These are phyloP conservation scores for Pseudocercospora macadamiae DNA, from an alignment of 2,329 filamentous ascomycete species.

Conservation along the genomic window DNA sequence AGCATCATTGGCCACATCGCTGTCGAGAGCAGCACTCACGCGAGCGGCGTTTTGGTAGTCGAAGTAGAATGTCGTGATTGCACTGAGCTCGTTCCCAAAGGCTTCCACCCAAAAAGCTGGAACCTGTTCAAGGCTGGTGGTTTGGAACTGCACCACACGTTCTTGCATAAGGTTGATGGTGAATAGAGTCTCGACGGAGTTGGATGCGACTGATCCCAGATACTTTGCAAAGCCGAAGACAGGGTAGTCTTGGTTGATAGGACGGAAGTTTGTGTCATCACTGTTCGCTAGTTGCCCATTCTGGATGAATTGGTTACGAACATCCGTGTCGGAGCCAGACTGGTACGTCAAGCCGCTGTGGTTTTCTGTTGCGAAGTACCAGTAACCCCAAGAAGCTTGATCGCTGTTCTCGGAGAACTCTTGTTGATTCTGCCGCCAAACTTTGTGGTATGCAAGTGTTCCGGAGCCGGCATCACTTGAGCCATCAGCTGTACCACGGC, in stretches of 20 bases:
- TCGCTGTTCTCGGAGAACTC: slow-evolving; percentile 53
- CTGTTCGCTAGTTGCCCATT: slow-evolving; percentile 50
- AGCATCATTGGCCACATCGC: slow-evolving; percentile 49
- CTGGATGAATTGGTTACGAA: slow-evolving; percentile 51
- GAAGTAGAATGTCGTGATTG: slow-evolving; percentile 55
- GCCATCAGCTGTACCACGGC: slow-evolving; percentile 48
- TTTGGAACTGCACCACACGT: slow-evolving; percentile 54
- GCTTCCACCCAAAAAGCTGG: slow-evolving; percentile 56
- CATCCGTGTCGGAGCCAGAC: slow-evolving; percentile 50
- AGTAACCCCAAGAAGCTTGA: slow-evolving; percentile 57
- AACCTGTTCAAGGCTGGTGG: slow-evolving; percentile 41
- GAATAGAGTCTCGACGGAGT: slow-evolving; percentile 48
- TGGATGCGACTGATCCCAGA: slow-evolving; percentile 48
- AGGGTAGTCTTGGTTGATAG: slow-evolving; percentile 54
- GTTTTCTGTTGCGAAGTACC: slow-evolving; percentile 55
- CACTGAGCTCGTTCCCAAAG: slow-evolving; percentile 45
- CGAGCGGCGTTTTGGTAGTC: slow-evolving; percentile 45
- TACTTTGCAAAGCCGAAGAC: slow-evolving; percentile 57
- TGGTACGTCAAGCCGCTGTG: slow-evolving; percentile 48
- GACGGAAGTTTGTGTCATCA: slow-evolving; percentile 55
- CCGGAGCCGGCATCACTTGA: slow-evolving; percentile 18
- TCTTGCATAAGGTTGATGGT: slow-evolving; percentile 55
- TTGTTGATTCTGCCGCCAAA: slow-evolving; percentile 52
- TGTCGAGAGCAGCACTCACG: slow-evolving; percentile 46
- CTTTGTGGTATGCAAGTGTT: slow-evolving; percentile 63